These are phyloP conservation scores for Apiospora rasikravindrae DNA, from an alignment of 2,329 filamentous ascomycete genomes.

Conservation along the genomic window DNA sequence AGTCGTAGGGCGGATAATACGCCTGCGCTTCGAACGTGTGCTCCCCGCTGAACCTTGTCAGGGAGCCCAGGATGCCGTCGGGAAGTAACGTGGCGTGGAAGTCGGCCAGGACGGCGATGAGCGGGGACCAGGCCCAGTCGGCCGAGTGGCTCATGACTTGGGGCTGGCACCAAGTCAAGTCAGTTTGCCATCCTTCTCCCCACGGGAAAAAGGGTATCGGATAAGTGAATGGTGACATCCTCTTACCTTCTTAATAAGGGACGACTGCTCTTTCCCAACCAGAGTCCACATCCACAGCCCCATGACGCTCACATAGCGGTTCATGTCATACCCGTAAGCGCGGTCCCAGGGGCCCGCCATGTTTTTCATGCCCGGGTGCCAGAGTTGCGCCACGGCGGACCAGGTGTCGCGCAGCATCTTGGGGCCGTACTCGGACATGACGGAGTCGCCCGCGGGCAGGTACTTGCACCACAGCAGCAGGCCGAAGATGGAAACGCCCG, in stretches of 20 bases:
- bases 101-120: slow-evolving; percentile 59
- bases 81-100: slow-evolving; percentile 55
- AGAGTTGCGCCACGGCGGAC: slow-evolving; percentile 57
- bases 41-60: slow-evolving; percentile 57
- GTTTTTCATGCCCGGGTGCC: slow-evolving; percentile 64
- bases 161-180: slow-evolving; percentile 37
- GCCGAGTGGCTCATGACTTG: slow-evolving; percentile 62
- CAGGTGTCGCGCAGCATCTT: slow-evolving; percentile 60
- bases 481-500: slow-evolving; percentile 64
- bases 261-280: slow-evolving; percentile 52
- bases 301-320: slow-evolving; percentile 63
- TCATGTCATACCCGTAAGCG: slow-evolving; percentile 68
- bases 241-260: slow-evolving; percentile 40
- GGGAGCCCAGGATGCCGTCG: slow-evolving; percentile 42
- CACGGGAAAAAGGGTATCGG: too few species aligned
- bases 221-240: background rate
- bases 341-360: slow-evolving; percentile 70
- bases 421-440: slow-evolving; percentile 57
- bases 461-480: slow-evolving; percentile 66
- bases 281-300: slow-evolving; percentile 64
- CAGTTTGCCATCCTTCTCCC: background rate
- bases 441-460: slow-evolving; percentile 45
- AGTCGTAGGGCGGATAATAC: slow-evolving; percentile 64
- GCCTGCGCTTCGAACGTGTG: slow-evolving; percentile 58
- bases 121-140: slow-evolving; percentile 63